A percentile compares a stretch with the other conserved stretches of the same genome.
Conservation (phyloP, 225 moss, liverwort and hornwort genomes). For the Sphagnum contortum region DNA sequence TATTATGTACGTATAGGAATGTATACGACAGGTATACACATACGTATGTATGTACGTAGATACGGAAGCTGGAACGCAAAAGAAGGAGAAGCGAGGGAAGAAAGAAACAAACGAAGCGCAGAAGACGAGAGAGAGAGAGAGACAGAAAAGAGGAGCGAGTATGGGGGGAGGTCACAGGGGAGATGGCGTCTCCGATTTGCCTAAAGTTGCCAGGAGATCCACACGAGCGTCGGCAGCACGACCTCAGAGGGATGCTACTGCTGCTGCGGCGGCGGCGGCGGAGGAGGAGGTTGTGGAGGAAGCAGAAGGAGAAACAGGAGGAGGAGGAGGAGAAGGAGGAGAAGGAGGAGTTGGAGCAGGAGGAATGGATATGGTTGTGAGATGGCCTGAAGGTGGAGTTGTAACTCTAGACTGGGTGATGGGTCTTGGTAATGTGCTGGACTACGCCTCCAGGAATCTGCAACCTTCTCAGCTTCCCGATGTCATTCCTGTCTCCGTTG, state of each 20-base stretch:
- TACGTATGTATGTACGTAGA: no score
- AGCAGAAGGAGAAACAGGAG: not conserved
- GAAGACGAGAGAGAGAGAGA: no score
- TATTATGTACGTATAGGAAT: no score
- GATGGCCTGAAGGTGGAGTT: conserved; percentile 69
- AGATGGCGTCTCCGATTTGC: not conserved
- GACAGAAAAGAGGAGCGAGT: no score
- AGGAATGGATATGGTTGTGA: conserved; percentile 8
- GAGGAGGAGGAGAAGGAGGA: not conserved
- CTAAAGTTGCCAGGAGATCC: conserved; percentile 21
- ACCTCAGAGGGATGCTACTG: not conserved
- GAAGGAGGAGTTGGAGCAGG: not conserved
- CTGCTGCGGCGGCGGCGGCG: no score
- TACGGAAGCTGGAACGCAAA: no score
- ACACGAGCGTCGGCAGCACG: conserved; percentile 37
- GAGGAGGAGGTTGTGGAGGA: no score
- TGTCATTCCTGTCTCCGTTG: conserved; percentile 57
- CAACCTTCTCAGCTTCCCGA: conserved; percentile 62
- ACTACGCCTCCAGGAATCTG: conserved; percentile 57
- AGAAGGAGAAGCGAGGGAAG: no score
- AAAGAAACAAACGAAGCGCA: no score
- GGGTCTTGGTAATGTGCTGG: conserved; percentile 46
- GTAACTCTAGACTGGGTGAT: conserved; percentile 70
- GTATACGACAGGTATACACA: no score
- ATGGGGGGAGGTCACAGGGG: no score